Percentiles rank a stretch among this genome's conserved stretches.
phyloP scores from a whole-genome alignment of 495 filamentous ascomycete species.

The Oleoguttula mirabilis region DNA sequence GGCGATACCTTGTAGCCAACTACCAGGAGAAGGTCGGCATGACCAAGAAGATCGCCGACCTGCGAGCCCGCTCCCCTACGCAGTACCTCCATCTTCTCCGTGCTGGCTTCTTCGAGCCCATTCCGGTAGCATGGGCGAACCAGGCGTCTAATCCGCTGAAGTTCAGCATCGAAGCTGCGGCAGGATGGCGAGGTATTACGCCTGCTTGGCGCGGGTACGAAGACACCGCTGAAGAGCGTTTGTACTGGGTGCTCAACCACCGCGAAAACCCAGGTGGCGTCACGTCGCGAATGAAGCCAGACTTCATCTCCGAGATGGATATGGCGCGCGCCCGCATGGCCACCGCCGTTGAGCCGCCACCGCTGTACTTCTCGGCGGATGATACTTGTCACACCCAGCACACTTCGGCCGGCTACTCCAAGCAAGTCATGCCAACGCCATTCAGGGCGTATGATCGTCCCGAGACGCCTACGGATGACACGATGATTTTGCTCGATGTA shows the following conservation, averaged over 20 bases:
- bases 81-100: constrained; percentile 39
- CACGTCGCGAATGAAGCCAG: constrained; percentile 32
- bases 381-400: constrained; percentile 34
- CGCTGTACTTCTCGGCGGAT: constrained; percentile 30
- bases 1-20: constrained; percentile 28
- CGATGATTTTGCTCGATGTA: constrained; percentile 38
- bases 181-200: constrained; percentile 39
- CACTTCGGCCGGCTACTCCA: constrained; percentile 33
- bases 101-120: constrained; percentile 41
- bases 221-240: constrained; percentile 37
- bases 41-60: constrained; percentile 29
- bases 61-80: constrained; percentile 29
- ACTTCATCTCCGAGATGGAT: constrained; percentile 33
- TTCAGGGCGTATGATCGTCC: constrained; percentile 30
- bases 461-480: constrained; percentile 32
- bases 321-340: constrained; percentile 35
- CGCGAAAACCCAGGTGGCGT: constrained; percentile 26
- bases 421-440: constrained; percentile 34
- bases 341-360: constrained; percentile 31
- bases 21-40: constrained; percentile 37
- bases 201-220: constrained; percentile 38
- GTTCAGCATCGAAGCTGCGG: constrained; percentile 34
- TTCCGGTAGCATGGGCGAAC: constrained; percentile 35
- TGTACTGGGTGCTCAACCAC: constrained; percentile 41
- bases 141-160: constrained; percentile 35